Percentiles rank a stretch among this genome's conserved stretches.
Evolutionary conservation across 352 stramenopile genomes (phyloP).

Genomic region (Phytophthora sojae): DNA sequence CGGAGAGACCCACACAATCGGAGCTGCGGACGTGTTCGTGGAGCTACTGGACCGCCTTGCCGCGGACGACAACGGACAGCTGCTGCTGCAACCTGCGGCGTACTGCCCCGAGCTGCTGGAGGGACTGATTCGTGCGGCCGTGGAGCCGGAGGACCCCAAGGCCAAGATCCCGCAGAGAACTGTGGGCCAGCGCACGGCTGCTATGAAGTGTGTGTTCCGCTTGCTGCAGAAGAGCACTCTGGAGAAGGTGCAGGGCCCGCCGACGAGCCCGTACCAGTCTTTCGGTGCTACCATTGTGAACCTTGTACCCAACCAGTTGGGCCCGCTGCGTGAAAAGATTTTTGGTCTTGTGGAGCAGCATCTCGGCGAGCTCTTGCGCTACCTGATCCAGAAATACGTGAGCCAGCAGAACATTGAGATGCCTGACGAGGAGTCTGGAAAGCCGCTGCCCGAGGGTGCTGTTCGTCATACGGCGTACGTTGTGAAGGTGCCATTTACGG

Average conservation of each 20-base stretch:
- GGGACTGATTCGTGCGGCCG: slow-evolving; percentile 73
- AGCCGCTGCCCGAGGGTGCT: slow-evolving; percentile 59
- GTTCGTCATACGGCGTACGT: slow-evolving; percentile 90
- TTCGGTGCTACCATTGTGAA: slow-evolving; percentile 89
- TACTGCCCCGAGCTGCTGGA: slow-evolving; percentile 88
- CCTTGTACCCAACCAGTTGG: slow-evolving; percentile 83
- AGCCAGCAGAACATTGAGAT: slow-evolving; percentile 85
- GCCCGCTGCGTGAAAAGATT: slow-evolving; percentile 71
- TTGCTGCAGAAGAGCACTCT: slow-evolving; percentile 78
- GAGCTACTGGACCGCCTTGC: slow-evolving; percentile 88
- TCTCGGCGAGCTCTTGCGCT: slow-evolving; percentile 72
- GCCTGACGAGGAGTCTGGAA: slow-evolving; percentile 61
- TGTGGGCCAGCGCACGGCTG: slow-evolving; percentile 76
- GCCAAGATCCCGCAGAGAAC: slow-evolving; percentile 32
- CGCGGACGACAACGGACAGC: slow-evolving; percentile 88
- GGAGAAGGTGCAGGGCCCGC: slow-evolving; percentile 80
- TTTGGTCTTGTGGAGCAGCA: slow-evolving; percentile 74
- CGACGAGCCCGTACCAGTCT: slow-evolving; percentile 86
- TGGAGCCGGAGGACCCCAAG: slow-evolving; percentile 45
- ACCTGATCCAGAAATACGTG: slow-evolving; percentile 80
- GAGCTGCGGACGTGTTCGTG: slow-evolving; percentile 89
- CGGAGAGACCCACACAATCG: slow-evolving; percentile 75
- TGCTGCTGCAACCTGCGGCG: slow-evolving; percentile 86
- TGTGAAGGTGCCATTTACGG: slow-evolving; percentile 90
- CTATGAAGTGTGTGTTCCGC: slow-evolving; percentile 86